Evolutionary conservation across 1,284 basidiomycete genomes (phyloP).

Genomic region (Hortiboletus rubellus): DNA sequence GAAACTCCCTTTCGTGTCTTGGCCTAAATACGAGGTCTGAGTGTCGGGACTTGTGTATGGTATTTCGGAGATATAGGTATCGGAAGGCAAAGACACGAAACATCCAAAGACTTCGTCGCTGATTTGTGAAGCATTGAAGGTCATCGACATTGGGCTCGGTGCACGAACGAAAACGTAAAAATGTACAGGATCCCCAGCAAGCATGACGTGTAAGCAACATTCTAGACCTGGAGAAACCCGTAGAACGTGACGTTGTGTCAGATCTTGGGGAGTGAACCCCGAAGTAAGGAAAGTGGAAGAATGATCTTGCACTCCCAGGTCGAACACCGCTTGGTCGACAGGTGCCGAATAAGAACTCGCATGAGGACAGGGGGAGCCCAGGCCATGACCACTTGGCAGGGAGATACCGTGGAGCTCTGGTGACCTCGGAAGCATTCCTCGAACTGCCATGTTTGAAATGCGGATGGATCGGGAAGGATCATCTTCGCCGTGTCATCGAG

Average conservation of each 20-base stretch:
- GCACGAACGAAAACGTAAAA: not conserved
- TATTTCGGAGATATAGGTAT: not conserved
- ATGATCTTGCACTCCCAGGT: not conserved
- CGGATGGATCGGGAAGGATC: not conserved
- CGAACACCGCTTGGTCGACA: not conserved
- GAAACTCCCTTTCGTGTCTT: not conserved
- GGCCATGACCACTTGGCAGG: not conserved
- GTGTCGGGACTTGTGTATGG: not conserved
- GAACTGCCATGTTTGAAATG: not conserved
- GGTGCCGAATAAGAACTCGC: not conserved
- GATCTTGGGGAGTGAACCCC: not conserved
- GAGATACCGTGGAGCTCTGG: not conserved
- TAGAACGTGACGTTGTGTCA: too few relatives aligned
- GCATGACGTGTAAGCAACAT: not conserved
- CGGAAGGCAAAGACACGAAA: not conserved
- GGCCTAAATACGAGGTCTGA: not conserved
- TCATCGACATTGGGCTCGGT: not conserved
- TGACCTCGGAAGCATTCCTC: not conserved
- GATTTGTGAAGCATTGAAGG: not conserved
- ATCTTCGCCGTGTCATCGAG: not conserved
- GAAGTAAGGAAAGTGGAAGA: not conserved
- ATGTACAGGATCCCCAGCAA: slow-evolving; percentile 4
- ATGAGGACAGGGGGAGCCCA: not conserved
- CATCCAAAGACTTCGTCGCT: not conserved
- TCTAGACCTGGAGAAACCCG: not conserved